phyloP scores from a whole-genome alignment of 192 early-diverging fungal species.

The Pecoramyces ruminantium region DNA sequence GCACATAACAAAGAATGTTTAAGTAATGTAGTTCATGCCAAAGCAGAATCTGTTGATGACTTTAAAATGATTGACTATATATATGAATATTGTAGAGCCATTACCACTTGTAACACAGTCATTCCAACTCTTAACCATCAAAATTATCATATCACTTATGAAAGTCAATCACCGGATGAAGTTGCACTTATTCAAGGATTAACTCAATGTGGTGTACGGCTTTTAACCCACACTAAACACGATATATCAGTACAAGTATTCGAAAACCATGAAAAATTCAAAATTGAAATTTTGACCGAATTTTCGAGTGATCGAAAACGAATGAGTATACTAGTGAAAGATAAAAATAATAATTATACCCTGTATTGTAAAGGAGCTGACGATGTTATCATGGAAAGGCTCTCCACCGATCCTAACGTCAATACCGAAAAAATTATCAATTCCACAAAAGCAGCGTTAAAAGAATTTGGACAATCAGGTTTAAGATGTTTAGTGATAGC shows the following conservation, averaged over 20 bases:
- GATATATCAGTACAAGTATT: neutral
- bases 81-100: neutral
- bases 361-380: constrained; percentile 91
- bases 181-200: constrained; percentile 22
- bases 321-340: constrained; percentile 79
- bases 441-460: constrained; percentile 54
- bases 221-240: neutral
- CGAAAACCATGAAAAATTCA: neutral
- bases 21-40: neutral
- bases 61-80: constrained; percentile 4
- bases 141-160: constrained; percentile 1
- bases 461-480: constrained; percentile 61
- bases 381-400: constrained; percentile 68
- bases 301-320: constrained; percentile 90
- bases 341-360: constrained; percentile 46
- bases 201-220: neutral
- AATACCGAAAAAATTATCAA: constrained; percentile 21
- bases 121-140: constrained; percentile 25
- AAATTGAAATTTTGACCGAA: constrained; percentile 13
- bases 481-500: neutral
- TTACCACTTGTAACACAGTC: constrained; percentile 4
- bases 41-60: neutral
- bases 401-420: constrained; percentile 46
- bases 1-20: neutral
- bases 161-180: constrained; percentile 23